Percentiles rank a stretch among this genome's conserved stretches.
Evolutionary conservation across 352 stramenopile genomes (phyloP).

Genomic region (Globisporangium spinosum): DNA sequence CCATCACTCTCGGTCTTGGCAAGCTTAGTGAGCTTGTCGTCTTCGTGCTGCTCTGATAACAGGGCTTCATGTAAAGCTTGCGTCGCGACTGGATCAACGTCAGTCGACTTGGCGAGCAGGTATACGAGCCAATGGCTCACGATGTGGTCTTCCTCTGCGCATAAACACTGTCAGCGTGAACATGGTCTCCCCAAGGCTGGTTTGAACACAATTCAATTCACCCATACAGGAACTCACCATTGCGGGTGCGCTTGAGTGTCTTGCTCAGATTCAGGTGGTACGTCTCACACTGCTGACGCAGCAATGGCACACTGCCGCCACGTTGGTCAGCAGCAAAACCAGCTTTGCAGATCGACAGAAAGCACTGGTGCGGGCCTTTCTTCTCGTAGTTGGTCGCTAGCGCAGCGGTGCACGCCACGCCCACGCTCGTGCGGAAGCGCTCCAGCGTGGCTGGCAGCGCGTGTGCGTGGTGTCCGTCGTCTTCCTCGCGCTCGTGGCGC

Average conservation of each 20-base stretch:
- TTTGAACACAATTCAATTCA: not conserved
- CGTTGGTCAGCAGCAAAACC: not conserved
- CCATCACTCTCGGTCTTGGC: not conserved
- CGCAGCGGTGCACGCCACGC: conserved; percentile 70
- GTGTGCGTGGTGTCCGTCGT: conserved; percentile 18
- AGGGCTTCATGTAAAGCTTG: conserved; percentile 31
- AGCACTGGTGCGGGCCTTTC: conserved; percentile 59
- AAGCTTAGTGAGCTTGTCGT: conserved; percentile 27
- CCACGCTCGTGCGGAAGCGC: conserved; percentile 39
- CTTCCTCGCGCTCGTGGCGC: conserved; percentile 28
- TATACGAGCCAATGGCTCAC: conserved; percentile 71
- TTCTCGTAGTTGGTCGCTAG: conserved; percentile 62
- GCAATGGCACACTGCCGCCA: conserved; percentile 4
- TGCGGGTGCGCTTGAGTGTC: conserved; percentile 37
- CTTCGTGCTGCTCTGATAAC: conserved; percentile 24
- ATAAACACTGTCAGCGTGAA: not conserved
- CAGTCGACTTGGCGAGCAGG: conserved; percentile 42
- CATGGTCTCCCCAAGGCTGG: not conserved
- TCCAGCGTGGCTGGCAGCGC: conserved; percentile 26
- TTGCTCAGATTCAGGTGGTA: conserved; percentile 74
- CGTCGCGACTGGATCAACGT: conserved; percentile 31
- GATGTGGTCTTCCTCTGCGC: conserved; percentile 58
- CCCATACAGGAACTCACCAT: conserved; percentile 7
- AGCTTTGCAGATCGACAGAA: conserved; percentile 56
- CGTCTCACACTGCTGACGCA: conserved; percentile 37